These are phyloP conservation scores for Amaranthus palmeri DNA, from an alignment of 148 eudicot genomes.

Conservation along the genomic window DNA sequence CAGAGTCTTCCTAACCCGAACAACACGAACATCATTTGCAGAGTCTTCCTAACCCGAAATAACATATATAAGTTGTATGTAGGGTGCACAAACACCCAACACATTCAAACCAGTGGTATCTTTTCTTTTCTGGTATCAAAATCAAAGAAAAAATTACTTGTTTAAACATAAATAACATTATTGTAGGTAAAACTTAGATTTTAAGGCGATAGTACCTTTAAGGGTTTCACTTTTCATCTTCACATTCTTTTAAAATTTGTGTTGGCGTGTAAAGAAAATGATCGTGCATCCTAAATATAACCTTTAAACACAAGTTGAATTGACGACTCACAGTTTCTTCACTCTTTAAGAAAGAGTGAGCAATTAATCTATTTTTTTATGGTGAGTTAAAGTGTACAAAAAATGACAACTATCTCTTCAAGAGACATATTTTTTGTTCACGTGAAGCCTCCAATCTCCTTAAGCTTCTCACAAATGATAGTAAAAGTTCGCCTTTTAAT, in stretches of 20 bases:
- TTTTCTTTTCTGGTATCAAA: background rate
- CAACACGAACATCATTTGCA: background rate
- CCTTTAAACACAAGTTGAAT: too few species aligned
- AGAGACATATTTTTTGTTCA: constrained; percentile 3
- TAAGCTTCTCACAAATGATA: background rate
- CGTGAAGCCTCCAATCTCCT: too few species aligned
- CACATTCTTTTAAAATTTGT: too few species aligned
- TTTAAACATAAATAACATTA: background rate
- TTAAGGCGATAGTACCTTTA: constrained; percentile 6
- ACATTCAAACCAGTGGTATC: background rate
- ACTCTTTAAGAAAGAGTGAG: background rate
- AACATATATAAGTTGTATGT: background rate
- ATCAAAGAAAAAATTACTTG: background rate
- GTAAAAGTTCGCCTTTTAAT: background rate
- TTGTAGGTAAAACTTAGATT: background rate
- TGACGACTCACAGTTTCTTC: constrained; percentile 12
- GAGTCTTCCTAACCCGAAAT: constrained; percentile 6
- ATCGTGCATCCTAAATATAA: too few species aligned
- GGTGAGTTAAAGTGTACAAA: constrained; percentile 7
- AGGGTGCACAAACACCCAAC: background rate
- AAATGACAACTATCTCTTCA: constrained; percentile 14
- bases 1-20: background rate
- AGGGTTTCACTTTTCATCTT: too few species aligned
- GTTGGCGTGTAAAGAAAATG: too few species aligned
- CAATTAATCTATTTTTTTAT: constrained; percentile 5